Evolutionary conservation across 2,329 filamentous ascomycete species (phyloP).

Genomic region (Trichoderma oligosporum): DNA sequence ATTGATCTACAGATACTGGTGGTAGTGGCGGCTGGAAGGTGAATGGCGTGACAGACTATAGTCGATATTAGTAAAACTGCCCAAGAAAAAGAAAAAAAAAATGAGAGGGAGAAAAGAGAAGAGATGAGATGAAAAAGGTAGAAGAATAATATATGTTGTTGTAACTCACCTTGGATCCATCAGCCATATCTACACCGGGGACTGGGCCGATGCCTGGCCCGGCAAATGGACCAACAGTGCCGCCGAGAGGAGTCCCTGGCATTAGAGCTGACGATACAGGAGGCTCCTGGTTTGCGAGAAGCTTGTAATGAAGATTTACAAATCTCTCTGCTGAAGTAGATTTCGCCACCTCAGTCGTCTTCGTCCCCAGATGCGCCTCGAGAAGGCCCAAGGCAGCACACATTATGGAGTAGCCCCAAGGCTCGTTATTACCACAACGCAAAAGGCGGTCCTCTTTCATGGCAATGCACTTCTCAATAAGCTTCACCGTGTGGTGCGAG

Average conservation of each 20-base stretch:
- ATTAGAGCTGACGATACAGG: conserved; percentile 34
- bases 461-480: conserved; percentile 58
- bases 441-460: conserved; percentile 60
- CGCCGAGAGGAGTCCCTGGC: conserved; percentile 26
- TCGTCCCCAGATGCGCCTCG: conserved; percentile 56
- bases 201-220: conserved; percentile 28
- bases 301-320: conserved; percentile 55
- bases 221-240: conserved; percentile 21
- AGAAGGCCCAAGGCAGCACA: conserved; percentile 57
- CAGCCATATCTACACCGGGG: conserved; percentile 35
- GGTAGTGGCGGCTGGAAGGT: conserved; percentile 36
- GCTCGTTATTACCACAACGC: conserved; percentile 60
- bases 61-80: no score
- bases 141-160: conserved; percentile 20
- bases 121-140: conserved; percentile 1
- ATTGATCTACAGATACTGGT: conserved; percentile 35
- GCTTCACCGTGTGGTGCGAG: conserved; percentile 55
- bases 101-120: conserved; percentile 18
- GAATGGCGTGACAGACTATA: conserved; percentile 45
- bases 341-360: conserved; percentile 55
- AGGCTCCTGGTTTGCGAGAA: conserved; percentile 52
- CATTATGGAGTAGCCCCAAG: conserved; percentile 62
- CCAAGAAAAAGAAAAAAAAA: conserved; percentile 15
- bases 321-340: conserved; percentile 57
- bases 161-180: conserved; percentile 39